Evolutionary conservation across 306 rosid genomes (phyloP).

Genomic region (Inga laurina): DNA sequence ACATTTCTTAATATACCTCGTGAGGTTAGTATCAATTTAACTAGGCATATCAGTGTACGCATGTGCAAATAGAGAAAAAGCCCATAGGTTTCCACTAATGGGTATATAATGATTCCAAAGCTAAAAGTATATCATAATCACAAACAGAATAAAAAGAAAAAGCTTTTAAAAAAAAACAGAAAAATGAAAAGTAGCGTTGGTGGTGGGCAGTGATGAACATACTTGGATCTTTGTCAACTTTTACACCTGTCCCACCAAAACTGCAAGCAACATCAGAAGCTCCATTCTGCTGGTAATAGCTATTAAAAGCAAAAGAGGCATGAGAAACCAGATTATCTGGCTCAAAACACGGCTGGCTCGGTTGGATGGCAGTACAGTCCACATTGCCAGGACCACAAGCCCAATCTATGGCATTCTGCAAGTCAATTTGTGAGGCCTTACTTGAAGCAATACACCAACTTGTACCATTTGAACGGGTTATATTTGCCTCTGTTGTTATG

Average conservation of each 20-base stretch:
- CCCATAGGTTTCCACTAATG: neutral
- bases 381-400: slow-evolving; percentile 97
- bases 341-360: slow-evolving; percentile 94
- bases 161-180: neutral
- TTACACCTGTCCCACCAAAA: slow-evolving; percentile 85
- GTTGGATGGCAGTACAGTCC: slow-evolving; percentile 91
- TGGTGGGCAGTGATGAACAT: slow-evolving; percentile 39
- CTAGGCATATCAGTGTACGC: neutral
- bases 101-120: slow-evolving; percentile 8
- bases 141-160: neutral
- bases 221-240: slow-evolving; percentile 93
- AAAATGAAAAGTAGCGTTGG: neutral
- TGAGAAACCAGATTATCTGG: slow-evolving; percentile 85
- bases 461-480: slow-evolving; percentile 65
- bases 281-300: slow-evolving; percentile 88
- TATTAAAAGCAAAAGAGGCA: slow-evolving; percentile 91
- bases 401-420: slow-evolving; percentile 95
- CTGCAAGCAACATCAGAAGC: slow-evolving; percentile 94
- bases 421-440: slow-evolving; percentile 77
- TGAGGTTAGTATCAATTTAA: neutral
- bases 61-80: neutral
- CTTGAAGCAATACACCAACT: slow-evolving; percentile 94
- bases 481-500: slow-evolving; percentile 52
- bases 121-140: neutral
- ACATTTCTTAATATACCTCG: neutral